Evolutionary conservation across 2,329 filamentous ascomycete genomes (phyloP), one percentile per base, ranked within the genome.

Genomic region (Eutypa lata): DNA sequence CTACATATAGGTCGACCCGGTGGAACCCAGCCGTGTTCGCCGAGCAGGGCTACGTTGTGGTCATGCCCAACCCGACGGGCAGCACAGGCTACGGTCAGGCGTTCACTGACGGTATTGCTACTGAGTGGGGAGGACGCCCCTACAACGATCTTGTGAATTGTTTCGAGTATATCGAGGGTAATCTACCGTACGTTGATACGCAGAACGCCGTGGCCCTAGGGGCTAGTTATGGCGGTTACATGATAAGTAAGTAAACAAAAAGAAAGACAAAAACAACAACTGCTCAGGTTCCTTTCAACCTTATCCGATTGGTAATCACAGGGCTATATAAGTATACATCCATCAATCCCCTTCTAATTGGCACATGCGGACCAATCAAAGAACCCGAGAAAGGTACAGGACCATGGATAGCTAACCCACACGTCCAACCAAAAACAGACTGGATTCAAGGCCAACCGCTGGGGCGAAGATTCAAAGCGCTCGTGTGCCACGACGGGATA

Each of bases 381-480:
- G n/a, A n/a, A n/a, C n/a, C n/a, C n/a, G n/a, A n/a, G n/a, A n/a
- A n/a, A n/a, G n/a, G n/a, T n/a, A n/a, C n/a, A n/a, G n/a, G n/a
- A n/a, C n/a, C n/a, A n/a, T n/a, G n/a, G n/a, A n/a, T n/a, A 11
- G 22, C 42, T 50, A 31, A 45, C n/a, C 49, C n/a, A 22, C 11
- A 58, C 59, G 73, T 51, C 71, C 74, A 54, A 71, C 71, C 0
- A 60, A 65, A 22, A 61, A 18, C 35, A 79, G 80, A 96, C 68
- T 96, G 92, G 91, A 91, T 96, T 62, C 91, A 96, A 71, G 92
- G 92, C 7, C 88, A 94, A 57, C 80, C 83, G 1, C 80, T 97
- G 0, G 91, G 91, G 19, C 84, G 90, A 26, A 84, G 88, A 60
- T 95, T 97, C 80, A 90, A 90, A 70, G 91, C 91, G 0, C 79